Evolutionary conservation across 2,329 filamentous ascomycete genomes (phyloP).

Genomic region (Sclerotiophoma versabilis): DNA sequence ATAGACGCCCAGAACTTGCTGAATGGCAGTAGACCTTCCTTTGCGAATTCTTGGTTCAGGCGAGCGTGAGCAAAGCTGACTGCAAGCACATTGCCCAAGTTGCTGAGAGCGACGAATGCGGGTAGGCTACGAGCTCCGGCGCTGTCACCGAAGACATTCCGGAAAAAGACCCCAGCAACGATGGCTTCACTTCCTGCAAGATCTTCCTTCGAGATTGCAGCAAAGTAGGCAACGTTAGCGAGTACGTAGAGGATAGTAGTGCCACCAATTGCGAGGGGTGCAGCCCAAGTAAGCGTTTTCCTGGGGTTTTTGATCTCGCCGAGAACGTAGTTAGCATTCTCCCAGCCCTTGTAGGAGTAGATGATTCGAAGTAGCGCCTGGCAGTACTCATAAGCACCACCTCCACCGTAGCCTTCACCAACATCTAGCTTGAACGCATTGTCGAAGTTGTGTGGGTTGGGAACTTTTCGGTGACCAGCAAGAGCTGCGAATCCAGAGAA

Average conservation of each 20-base stretch:
- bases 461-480: conserved; percentile 43
- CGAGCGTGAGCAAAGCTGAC: conserved; percentile 67
- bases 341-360: conserved; percentile 70
- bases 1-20: conserved; percentile 73
- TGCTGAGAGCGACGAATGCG: conserved; percentile 67
- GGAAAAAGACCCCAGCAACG: conserved; percentile 68
- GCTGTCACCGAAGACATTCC: conserved; percentile 65
- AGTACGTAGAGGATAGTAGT: conserved; percentile 69
- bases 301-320: conserved; percentile 64
- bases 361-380: conserved; percentile 66
- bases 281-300: conserved; percentile 63
- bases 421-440: conserved; percentile 60
- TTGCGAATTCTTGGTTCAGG: conserved; percentile 71
- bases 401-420: conserved; percentile 44
- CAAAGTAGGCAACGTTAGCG: conserved; percentile 71
- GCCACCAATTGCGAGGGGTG: conserved; percentile 64
- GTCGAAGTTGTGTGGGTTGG: conserved; percentile 64
- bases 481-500: conserved; percentile 59
- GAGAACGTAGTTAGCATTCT: conserved; percentile 68
- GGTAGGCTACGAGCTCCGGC: conserved; percentile 54
- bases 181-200: conserved; percentile 66
- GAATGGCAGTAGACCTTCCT: conserved; percentile 72
- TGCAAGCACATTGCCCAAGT: conserved; percentile 68
- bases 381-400: conserved; percentile 55
- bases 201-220: conserved; percentile 66